Percentiles rank a stretch among this genome's conserved stretches.
These are phyloP conservation scores for Allantophomopsis lycopodina DNA, from an alignment of 2,329 filamentous ascomycete species.

Conservation along the genomic window DNA sequence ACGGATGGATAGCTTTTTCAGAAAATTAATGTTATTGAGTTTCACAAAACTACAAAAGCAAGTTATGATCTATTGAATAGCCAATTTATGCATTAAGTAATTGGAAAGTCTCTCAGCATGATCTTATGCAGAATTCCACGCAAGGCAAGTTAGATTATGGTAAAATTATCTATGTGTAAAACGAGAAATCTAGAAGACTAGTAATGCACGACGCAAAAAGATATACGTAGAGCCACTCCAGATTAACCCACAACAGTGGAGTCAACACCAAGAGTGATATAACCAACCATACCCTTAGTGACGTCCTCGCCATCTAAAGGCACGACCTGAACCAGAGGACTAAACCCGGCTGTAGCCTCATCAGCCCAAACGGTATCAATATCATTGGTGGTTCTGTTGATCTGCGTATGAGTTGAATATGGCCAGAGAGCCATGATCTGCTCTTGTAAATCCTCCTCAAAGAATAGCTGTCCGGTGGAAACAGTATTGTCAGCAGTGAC, in stretches of 20 bases:
- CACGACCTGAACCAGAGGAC: constrained; percentile 16
- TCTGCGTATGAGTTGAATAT: constrained; percentile 30
- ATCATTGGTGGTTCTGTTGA: constrained; percentile 21
- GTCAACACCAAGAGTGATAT: constrained; percentile 20
- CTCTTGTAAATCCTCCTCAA: constrained; percentile 41
- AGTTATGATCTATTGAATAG: no score
- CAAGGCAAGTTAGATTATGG: no score
- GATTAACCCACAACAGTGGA: constrained; percentile 2
- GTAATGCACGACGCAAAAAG: no score
- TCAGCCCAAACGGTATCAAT: not conserved
- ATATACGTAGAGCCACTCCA: no score
- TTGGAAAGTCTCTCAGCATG: no score
- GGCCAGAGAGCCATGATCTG: constrained; percentile 32
- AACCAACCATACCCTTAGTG: constrained; percentile 19
- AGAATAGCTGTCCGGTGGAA: constrained; percentile 47
- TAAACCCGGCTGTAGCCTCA: constrained; percentile 11
- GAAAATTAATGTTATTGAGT: no score
- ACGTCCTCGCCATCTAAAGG: constrained; percentile 17
- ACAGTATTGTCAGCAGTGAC: constrained; percentile 33
- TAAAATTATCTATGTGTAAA: no score
- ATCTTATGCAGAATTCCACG: no score
- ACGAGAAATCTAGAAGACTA: no score
- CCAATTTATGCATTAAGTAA: no score
- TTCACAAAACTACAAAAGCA: no score
- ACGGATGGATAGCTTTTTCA: no score